These are phyloP conservation scores for Neurospora pannonica DNA, from an alignment of 495 filamentous ascomycete genomes.

Conservation along the genomic window DNA sequence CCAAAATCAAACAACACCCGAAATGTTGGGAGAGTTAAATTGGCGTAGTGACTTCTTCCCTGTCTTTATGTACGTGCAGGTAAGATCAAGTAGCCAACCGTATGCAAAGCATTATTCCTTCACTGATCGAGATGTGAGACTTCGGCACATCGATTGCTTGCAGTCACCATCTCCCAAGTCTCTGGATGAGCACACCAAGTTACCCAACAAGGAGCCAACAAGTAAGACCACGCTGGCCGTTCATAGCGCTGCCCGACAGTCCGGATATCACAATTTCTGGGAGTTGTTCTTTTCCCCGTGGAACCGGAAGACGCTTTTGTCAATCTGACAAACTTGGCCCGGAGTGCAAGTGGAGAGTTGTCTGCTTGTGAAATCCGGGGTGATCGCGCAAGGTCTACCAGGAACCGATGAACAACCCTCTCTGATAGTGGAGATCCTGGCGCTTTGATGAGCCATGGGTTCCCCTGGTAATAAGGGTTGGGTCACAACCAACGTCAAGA, in stretches of 20 bases:
- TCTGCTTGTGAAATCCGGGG: neutral
- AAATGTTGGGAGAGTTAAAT: neutral
- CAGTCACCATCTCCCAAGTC: neutral
- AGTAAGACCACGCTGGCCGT: neutral
- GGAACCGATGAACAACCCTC: neutral
- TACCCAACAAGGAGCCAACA: neutral
- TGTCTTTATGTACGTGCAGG: neutral
- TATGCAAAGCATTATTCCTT: neutral
- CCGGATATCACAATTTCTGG: neutral
- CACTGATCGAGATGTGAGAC: neutral
- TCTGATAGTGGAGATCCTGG: neutral
- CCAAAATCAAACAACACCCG: neutral
- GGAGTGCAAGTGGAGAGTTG: neutral
- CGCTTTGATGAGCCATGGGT: neutral
- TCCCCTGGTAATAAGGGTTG: neutral
- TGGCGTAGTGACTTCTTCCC: neutral
- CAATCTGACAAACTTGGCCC: neutral
- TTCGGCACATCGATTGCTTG: neutral
- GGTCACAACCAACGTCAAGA: neutral
- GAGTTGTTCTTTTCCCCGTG: neutral
- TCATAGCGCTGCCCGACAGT: neutral
- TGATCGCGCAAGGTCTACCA: neutral
- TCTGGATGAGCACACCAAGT: neutral
- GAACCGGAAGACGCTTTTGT: neutral
- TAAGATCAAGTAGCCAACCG: neutral